These are phyloP conservation scores for Zygotorulaspora florentina DNA, from an alignment of 805 yeast species.

Conservation along the genomic window DNA sequence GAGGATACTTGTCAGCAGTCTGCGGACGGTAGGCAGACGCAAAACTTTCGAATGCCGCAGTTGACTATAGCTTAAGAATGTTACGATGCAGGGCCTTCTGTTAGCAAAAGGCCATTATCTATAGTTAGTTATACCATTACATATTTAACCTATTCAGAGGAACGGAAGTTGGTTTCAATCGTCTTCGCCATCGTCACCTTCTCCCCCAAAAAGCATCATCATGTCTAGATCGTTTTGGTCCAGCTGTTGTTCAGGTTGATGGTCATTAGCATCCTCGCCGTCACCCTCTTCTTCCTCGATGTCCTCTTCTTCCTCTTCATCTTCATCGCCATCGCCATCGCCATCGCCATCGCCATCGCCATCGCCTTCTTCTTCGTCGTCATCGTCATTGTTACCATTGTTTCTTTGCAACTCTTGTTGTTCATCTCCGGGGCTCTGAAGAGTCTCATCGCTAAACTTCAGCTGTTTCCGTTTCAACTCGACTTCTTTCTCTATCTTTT, in stretches of 20 bases:
- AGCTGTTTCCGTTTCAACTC: slow-evolving; percentile 75
- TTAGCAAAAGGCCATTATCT: neutral
- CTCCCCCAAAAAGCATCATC: slow-evolving; percentile 39
- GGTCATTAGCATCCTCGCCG: slow-evolving; percentile 13
- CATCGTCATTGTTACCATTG: slow-evolving; percentile 19
- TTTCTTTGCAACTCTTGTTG: slow-evolving; percentile 19
- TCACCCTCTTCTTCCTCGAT: slow-evolving; percentile 32
- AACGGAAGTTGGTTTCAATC: slow-evolving; percentile 2
- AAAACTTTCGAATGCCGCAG: no score
- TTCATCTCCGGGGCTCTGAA: slow-evolving; percentile 1
- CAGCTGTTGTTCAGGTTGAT: slow-evolving; percentile 24
- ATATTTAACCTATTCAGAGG: neutral
- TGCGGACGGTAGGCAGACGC: no score
- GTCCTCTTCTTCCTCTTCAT: slow-evolving; percentile 27
- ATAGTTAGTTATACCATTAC: neutral
- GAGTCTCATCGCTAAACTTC: slow-evolving; percentile 35
- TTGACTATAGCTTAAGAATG: no score
- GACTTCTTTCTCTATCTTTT: slow-evolving; percentile 72
- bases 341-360: slow-evolving; percentile 38
- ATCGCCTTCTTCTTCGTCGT: slow-evolving; percentile 32
- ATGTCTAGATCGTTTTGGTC: slow-evolving; percentile 37
- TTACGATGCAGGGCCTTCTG: no score
- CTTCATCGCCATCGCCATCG: slow-evolving; percentile 31
- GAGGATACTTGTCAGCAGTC: no score
- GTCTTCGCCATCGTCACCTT: slow-evolving; percentile 26